Evolutionary conservation across 305 asterid genomes (phyloP), one percentile per base, ranked within the genome.

Genomic region (Euphrasia arctica): DNA sequence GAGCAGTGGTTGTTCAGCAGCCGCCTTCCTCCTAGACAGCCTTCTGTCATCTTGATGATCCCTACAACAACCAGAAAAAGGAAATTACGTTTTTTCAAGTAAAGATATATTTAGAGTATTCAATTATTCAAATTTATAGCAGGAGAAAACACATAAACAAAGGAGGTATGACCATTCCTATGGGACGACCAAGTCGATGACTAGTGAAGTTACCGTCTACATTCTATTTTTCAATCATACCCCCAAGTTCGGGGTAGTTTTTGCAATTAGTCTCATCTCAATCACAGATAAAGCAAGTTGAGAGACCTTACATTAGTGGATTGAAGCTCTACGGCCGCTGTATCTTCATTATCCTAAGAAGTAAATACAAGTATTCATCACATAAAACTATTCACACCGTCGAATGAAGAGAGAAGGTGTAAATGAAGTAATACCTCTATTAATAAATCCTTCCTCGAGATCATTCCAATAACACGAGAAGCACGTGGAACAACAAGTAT

Each of bases 301-400:
- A 85, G 95, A 89, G 96, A 92, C 98, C 98, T 92, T 92, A 87
- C 98, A 87, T 89, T 87, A 67, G 98, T 85, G 74, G 96, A 80
- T 81, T 89, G 97, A 69, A 92, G 98, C 81, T 92, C 98, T 45
- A 89, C 69, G 1, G 79, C 78, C 31, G 77, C 34, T 29, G 82
- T 18, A 57, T 85, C 92, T 66, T 89, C 95, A 60, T 75, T 74
- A 42, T 91, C 95, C 98, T 91, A 80, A 76, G 73, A 72, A 65
- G 55, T 52, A 47, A 36, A 32, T 41, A 47, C 63, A 32, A 55
- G 31, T 55, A 31, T 36, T 63, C 62, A 72, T 29, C 59, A 60
- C 54, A 51, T 9, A 45, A 39, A 25, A 36, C 39, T 25, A 28
- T 6, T 36, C 43, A 7, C 31, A 29, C 41, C 58, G 51, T 49